phyloP scores from a whole-genome alignment of 2,329 filamentous ascomycete species.

The Hypoxylon sp. region DNA sequence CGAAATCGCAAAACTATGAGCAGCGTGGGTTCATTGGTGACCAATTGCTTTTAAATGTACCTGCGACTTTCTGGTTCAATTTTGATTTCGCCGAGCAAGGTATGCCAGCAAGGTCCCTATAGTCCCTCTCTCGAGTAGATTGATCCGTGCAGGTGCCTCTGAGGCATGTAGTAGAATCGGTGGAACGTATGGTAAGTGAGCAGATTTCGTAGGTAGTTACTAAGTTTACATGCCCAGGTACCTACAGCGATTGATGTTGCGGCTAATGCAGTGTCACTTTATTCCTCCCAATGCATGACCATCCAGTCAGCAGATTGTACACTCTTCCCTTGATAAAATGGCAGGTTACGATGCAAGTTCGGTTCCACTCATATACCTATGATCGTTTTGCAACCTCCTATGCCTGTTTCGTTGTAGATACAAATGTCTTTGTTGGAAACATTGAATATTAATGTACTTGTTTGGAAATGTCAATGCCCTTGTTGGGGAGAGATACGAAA shows the following conservation, averaged over 20 bases:
- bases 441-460: background rate
- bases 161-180: constrained; percentile 8
- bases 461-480: constrained; percentile 4
- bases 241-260: constrained; percentile 24
- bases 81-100: constrained; percentile 15
- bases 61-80: constrained; percentile 28
- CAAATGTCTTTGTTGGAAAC: constrained; percentile 1
- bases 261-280: constrained; percentile 42
- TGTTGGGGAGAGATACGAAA: constrained; percentile 20
- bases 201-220: constrained; percentile 24
- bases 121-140: background rate
- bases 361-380: constrained; percentile 34
- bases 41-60: constrained; percentile 6
- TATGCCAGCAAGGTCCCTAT: constrained; percentile 33
- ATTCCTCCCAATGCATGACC: constrained; percentile 24
- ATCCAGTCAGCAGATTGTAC: constrained; percentile 20
- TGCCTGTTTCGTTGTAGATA: constrained; percentile 5
- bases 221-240: constrained; percentile 33
- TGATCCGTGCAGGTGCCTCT: background rate
- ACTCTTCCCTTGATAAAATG: constrained; percentile 38
- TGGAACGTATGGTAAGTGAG: constrained; percentile 5
- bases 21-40: constrained; percentile 3
- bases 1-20: constrained; percentile 22
- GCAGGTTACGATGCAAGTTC: constrained; percentile 33
- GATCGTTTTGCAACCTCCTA: constrained; percentile 20